A percentile compares a stretch with the other conserved stretches of the same genome.
These are phyloP conservation scores for Echeveria elegans DNA, from an alignment of 164 flowering plant genomes.

Conservation along the genomic window DNA sequence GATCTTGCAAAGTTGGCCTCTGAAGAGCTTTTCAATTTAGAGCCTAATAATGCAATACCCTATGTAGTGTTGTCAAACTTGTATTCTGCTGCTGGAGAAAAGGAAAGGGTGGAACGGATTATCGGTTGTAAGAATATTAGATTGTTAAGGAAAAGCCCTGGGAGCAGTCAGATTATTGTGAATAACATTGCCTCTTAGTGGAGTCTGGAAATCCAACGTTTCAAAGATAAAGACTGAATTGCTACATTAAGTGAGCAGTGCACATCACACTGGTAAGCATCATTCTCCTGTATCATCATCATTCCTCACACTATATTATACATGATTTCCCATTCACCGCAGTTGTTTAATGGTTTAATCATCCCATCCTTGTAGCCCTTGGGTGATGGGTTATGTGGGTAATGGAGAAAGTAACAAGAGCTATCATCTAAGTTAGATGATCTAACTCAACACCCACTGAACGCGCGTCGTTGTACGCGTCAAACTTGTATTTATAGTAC, in stretches of 20 bases:
- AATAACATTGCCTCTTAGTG: conserved; percentile 17
- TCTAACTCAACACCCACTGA: too few species aligned
- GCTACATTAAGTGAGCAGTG: not conserved
- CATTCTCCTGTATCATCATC: not conserved
- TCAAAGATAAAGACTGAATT: not conserved
- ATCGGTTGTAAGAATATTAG: conserved; percentile 21
- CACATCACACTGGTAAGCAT: not conserved
- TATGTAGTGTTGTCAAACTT: conserved; percentile 32
- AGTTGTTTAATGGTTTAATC: too few species aligned
- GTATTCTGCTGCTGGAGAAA: conserved; percentile 21
- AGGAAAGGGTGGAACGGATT: conserved; percentile 18
- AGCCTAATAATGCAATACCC: conserved; percentile 32
- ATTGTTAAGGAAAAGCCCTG: conserved; percentile 30
- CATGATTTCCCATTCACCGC: too few species aligned
- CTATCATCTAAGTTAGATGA: too few species aligned
- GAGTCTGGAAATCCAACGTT: not conserved
- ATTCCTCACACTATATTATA: too few species aligned
- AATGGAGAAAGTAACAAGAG: too few species aligned
- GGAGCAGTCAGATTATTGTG: conserved; percentile 39
- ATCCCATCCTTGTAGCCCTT: too few species aligned
- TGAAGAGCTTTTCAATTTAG: conserved; percentile 18
- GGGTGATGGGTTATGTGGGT: too few species aligned
- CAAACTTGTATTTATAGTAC: too few species aligned
- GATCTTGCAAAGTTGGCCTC: conserved; percentile 33
- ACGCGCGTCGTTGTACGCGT: too few species aligned